Percentiles rank a stretch among this genome's conserved stretches.
Evolutionary conservation across 768 basidiomycete genomes (phyloP).

Genomic region (Chiua virens): DNA sequence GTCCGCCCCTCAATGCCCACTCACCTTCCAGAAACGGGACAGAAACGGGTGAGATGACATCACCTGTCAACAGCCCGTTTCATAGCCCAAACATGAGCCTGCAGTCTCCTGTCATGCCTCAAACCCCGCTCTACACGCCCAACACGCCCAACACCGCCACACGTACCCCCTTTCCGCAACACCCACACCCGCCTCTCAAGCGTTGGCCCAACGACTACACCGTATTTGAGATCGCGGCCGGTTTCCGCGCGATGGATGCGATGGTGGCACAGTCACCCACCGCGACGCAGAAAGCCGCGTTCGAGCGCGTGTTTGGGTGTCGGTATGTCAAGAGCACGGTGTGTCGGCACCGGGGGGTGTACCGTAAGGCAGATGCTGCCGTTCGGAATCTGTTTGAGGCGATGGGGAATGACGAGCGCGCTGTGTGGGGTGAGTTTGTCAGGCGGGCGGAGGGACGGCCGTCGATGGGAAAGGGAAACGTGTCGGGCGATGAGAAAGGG

Average conservation of each 20-base stretch:
- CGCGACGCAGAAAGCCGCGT: conserved; percentile 64
- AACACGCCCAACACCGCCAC: conserved; percentile 23
- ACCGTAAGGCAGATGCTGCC: conserved; percentile 52
- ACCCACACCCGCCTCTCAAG: conserved; percentile 64
- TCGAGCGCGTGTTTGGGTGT: conserved; percentile 69
- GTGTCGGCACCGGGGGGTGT: conserved; percentile 68
- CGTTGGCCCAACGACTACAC: conserved; percentile 79
- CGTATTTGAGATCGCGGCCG: conserved; percentile 60
- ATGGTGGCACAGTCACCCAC: conserved; percentile 35
- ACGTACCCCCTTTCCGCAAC: conserved; percentile 43
- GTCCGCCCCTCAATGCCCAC: conserved; percentile 14
- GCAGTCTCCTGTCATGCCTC: conserved; percentile 20
- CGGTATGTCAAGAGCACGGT: conserved; percentile 75
- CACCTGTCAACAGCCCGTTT: conserved; percentile 17
- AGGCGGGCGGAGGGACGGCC: conserved; percentile 56
- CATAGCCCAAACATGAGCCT: conserved; percentile 8
- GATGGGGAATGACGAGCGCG: conserved; percentile 54
- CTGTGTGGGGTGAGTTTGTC: conserved; percentile 71
- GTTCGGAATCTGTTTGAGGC: conserved; percentile 53
- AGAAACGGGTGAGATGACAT: conserved; percentile 17
- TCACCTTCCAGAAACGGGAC: conserved; percentile 10
- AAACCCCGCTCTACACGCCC: conserved; percentile 22
- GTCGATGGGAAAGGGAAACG: conserved; percentile 28
- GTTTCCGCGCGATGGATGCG: conserved; percentile 54
- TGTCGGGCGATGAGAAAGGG: conserved; percentile 22